Evolutionary conservation across 140 eudicot species (phyloP).

Genomic region (Anethum foeniculum): DNA sequence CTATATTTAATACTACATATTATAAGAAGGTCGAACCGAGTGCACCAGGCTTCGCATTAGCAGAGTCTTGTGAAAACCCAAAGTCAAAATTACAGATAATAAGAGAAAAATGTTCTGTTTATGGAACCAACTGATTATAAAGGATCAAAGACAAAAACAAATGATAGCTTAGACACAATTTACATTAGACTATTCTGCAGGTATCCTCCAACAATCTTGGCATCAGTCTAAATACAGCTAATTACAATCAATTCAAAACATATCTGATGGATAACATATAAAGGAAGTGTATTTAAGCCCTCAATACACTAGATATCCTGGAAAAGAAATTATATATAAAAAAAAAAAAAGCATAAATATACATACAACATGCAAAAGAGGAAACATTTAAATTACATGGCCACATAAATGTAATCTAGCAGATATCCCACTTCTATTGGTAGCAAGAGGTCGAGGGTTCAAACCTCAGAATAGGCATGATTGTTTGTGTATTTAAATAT

Average conservation of each 20-base stretch:
- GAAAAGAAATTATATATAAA: not conserved
- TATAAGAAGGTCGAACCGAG: too few relatives aligned
- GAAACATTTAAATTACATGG: conserved; percentile 2
- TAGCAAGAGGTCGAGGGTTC: not conserved
- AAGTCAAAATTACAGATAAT: too few relatives aligned
- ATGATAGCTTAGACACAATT: too few relatives aligned
- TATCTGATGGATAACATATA: not conserved
- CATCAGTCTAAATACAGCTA: too few relatives aligned
- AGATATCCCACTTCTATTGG: not conserved
- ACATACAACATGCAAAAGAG: not conserved
- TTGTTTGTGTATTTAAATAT: not conserved
- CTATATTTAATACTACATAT: too few relatives aligned
- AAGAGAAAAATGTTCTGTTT: too few relatives aligned
- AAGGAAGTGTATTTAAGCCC: not conserved
- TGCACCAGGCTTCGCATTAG: too few relatives aligned
- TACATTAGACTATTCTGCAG: too few relatives aligned
- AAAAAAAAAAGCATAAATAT: not conserved
- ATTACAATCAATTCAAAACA: not conserved
- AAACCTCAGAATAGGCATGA: not conserved
- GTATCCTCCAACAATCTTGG: too few relatives aligned
- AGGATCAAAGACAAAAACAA: too few relatives aligned
- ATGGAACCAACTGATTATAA: too few relatives aligned
- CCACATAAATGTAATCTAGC: not conserved
- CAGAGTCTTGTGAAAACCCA: too few relatives aligned
- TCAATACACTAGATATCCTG: not conserved